phyloP scores from a whole-genome alignment of 495 filamentous ascomycete species.

The Pyrenula aspistea region DNA sequence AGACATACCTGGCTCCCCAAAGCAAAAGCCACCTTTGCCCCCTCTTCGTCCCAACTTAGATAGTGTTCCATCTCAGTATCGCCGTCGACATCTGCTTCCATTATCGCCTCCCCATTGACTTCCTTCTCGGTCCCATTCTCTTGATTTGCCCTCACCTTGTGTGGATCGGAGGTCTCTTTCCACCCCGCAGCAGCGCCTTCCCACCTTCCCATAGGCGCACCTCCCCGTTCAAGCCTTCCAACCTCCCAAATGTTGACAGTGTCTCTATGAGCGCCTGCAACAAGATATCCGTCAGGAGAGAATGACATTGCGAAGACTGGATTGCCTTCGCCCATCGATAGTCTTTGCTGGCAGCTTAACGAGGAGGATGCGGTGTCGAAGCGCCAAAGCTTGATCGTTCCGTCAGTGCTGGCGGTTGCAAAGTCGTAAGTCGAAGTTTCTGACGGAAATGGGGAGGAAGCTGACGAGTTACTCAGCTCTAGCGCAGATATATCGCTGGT shows the following conservation, averaged over 20 bases:
- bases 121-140: neutral
- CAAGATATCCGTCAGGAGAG: constrained; percentile 58
- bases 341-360: constrained; percentile 40
- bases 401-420: constrained; percentile 40
- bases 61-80: neutral
- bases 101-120: neutral
- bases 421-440: constrained; percentile 5
- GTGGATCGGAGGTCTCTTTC: neutral
- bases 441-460: neutral
- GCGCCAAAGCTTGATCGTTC: constrained; percentile 59
- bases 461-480: constrained; percentile 18
- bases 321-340: constrained; percentile 29
- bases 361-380: constrained; percentile 44
- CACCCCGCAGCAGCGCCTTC: neutral
- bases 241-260: neutral
- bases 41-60: neutral
- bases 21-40: neutral
- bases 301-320: constrained; percentile 54
- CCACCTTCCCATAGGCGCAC: neutral
- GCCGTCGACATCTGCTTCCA: neutral
- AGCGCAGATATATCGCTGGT: constrained; percentile 34
- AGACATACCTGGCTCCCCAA: neutral
- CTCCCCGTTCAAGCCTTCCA: neutral
- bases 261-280: constrained; percentile 48
- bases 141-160: neutral